These are phyloP conservation scores for Luzula sylvatica DNA, from an alignment of 176 grass and related monocot species.

Conservation along the genomic window DNA sequence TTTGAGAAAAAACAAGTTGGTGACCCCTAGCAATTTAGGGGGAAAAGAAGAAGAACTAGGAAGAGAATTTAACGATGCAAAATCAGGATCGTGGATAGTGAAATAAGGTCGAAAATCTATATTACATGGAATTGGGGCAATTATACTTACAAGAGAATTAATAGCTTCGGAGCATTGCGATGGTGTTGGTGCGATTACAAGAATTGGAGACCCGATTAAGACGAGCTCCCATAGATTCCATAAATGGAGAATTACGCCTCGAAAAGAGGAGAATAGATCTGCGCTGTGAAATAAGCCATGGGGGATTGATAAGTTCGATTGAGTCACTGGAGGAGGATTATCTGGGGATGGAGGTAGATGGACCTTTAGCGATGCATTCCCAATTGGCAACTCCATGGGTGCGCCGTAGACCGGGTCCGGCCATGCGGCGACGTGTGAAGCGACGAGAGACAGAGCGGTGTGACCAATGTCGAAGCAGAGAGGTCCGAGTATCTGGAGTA, in stretches of 20 bases:
- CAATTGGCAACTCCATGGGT: constrained; percentile 78
- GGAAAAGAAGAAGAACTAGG: constrained; percentile 64
- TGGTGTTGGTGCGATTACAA: constrained; percentile 70
- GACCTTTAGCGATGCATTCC: constrained; percentile 56
- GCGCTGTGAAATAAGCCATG: constrained; percentile 84
- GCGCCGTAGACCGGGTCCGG: constrained; percentile 40
- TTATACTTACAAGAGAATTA: constrained; percentile 74
- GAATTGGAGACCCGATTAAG: constrained; percentile 57
- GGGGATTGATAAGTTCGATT: constrained; percentile 48
- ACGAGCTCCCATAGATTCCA: constrained; percentile 98
- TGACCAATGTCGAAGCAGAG: constrained; percentile 94
- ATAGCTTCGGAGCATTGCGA: constrained; percentile 91
- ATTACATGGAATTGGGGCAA: constrained; percentile 62
- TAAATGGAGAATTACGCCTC: constrained; percentile 64
- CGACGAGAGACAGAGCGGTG: constrained; percentile 65
- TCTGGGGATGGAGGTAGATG: constrained; percentile 56
- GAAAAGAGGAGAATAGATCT: constrained; percentile 76
- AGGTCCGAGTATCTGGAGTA: constrained; percentile 91
- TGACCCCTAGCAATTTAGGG: constrained; percentile 70
- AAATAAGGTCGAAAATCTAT: constrained; percentile 90
- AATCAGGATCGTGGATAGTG: constrained; percentile 96
- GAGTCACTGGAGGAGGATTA: constrained; percentile 31
- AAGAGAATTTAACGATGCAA: constrained; percentile 66
- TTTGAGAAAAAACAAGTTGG: constrained; percentile 95
- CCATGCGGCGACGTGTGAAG: constrained; percentile 81